Conservation (phyloP, 306 rosid genomes). For the Vicia villosa region DNA sequence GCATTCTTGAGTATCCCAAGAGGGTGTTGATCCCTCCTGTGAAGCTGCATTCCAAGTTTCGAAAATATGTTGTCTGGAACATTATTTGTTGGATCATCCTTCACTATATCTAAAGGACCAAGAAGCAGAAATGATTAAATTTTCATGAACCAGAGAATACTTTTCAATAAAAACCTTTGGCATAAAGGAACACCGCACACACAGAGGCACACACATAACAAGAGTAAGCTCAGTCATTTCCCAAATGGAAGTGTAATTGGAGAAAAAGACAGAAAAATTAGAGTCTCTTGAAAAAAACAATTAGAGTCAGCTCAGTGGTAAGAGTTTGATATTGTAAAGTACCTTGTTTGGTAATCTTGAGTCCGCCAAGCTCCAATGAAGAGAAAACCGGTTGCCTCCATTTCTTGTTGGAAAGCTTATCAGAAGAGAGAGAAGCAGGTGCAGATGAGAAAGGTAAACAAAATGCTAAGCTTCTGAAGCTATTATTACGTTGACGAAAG, state of each 20-base stretch:
- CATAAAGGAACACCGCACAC: neutral
- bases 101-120: conserved; percentile 75
- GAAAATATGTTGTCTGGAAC: conserved; percentile 84
- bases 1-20: conserved; percentile 91
- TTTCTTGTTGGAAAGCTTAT: conserved; percentile 53
- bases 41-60: conserved; percentile 93
- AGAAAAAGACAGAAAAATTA: too few relatives aligned
- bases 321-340: too few relatives aligned
- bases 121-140: conserved; percentile 5
- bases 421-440: conserved; percentile 48
- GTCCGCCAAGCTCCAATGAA: conserved; percentile 69
- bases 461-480: conserved; percentile 45
- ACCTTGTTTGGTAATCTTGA: conserved; percentile 76
- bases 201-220: conserved; percentile 6
- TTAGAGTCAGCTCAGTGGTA: too few relatives aligned
- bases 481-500: conserved; percentile 43
- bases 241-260: too few relatives aligned
- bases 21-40: conserved; percentile 85
- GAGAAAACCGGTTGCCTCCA: conserved; percentile 73
- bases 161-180: conserved; percentile 20
- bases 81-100: conserved; percentile 90
- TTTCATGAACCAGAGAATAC: neutral
- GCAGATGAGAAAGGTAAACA: conserved; percentile 58
- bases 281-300: too few relatives aligned
- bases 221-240: too few relatives aligned